Base-by-base conservation (phyloP, 2,329 filamentous ascomycete species). In the Calonectria naviculata region DNA sequence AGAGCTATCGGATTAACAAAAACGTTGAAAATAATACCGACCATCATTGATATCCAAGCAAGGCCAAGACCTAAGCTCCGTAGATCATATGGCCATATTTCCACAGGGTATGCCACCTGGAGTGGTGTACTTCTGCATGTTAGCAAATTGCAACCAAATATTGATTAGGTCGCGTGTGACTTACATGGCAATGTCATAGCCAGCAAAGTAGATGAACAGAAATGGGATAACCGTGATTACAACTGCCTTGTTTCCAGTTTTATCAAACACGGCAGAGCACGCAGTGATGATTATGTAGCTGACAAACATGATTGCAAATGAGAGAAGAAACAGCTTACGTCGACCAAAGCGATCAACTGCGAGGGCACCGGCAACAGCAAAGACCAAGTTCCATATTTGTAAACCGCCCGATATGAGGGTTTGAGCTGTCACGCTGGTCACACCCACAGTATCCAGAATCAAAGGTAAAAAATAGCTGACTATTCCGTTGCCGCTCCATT, bases 391-490 rank as follows among this genome's bases (percentile, higher is more conserved):
- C 61, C 65, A 77, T 1, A 83, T 78, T 46, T 84, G 83, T 17
- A 84, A 70, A 65, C 74, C 56, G 1, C 66, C 73, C 12, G 41
- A 70, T 9, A 74, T 73, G 15, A 67, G 67, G 3, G 66, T 72
- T 17, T 84, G 82, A 1, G 81, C 83, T 49, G 82, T 78, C 2
- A 80, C 81, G 28, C 81, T 78, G 12, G 78, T 82, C 15, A 85
- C 81, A 1, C 83, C 83, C 15, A 84, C 76, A 6, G 80, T 80
- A 7, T 80, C 76, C 4, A 85, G 76, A 26, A 47, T 47, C 4
- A 47, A 13, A 1, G 44, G 8, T 5, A 54, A 12, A 13, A n/a
- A 54, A 21, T 54, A 54, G 2, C 28, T 31, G 19, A 56, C 65
- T 5, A 71, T 52, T 5, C 56, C 63, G 2, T 65, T 52, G 9